A percentile compares a stretch with the other conserved stretches of the same genome.
Evolutionary conservation across 805 yeast genomes (phyloP).

Genomic region (Ogataea methylovora): DNA sequence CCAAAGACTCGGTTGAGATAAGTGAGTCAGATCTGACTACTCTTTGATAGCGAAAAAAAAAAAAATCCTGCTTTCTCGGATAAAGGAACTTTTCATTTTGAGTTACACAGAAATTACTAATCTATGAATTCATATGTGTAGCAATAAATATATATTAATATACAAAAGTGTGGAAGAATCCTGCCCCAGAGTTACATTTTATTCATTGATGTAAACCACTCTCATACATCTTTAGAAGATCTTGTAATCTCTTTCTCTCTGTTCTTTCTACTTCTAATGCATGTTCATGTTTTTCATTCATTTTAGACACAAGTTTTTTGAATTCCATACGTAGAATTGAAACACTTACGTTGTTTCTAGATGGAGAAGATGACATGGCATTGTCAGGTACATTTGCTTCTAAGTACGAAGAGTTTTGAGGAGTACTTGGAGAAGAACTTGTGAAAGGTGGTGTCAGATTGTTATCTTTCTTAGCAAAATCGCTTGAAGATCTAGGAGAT

Average conservation of each 20-base stretch:
- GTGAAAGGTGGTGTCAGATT: background rate
- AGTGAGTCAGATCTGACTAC: too few species aligned
- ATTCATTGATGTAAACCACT: background rate
- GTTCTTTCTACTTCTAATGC: slow-evolving; percentile 51
- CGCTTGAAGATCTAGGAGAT: slow-evolving; percentile 1
- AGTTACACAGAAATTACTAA: too few species aligned
- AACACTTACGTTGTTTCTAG: slow-evolving; percentile 27
- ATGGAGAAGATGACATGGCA: slow-evolving; percentile 8
- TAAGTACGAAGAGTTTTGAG: slow-evolving; percentile 4
- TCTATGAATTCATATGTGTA: too few species aligned
- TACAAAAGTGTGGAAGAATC: too few species aligned
- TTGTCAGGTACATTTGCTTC: too few species aligned
- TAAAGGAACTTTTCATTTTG: too few species aligned
- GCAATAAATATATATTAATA: too few species aligned
- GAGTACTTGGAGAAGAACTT: slow-evolving; percentile 4
- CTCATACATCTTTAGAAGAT: slow-evolving; percentile 29
- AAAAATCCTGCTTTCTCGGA: too few species aligned
- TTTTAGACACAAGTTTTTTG: slow-evolving; percentile 53
- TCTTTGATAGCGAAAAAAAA: too few species aligned
- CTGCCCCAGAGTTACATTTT: too few species aligned
- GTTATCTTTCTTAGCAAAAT: too few species aligned
- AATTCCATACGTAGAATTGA: slow-evolving; percentile 62
- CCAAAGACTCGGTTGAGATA: too few species aligned
- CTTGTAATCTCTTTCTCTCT: slow-evolving; percentile 38
- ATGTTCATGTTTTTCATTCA: slow-evolving; percentile 53